These are phyloP conservation scores for Ochetophila trinervis DNA, from an alignment of 306 rosid species.

Conservation along the genomic window DNA sequence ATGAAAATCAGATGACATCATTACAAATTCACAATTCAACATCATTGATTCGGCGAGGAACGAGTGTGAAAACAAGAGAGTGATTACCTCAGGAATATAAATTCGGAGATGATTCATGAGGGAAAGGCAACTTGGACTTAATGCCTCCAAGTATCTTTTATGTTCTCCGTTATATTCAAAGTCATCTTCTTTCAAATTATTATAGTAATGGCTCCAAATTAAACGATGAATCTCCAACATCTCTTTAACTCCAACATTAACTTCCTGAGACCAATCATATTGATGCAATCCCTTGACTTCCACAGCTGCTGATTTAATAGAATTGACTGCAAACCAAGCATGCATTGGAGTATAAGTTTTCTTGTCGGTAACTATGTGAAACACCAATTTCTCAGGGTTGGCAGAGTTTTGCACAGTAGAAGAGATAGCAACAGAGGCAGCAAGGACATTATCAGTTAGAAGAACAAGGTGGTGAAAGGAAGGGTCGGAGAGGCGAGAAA, in stretches of 20 bases:
- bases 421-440: conserved; percentile 83
- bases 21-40: conserved; percentile 29
- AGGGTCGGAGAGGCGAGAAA: conserved; percentile 70
- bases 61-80: conserved; percentile 18
- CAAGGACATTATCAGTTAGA: conserved; percentile 80
- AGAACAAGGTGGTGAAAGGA: conserved; percentile 67
- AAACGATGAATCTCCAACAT: conserved; percentile 69
- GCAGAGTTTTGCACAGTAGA: conserved; percentile 63
- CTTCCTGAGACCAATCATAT: conserved; percentile 83
- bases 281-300: conserved; percentile 93
- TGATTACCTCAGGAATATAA: conserved; percentile 71
- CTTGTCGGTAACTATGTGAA: conserved; percentile 86
- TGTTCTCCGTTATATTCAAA: conserved; percentile 38
- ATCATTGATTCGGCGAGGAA: conserved; percentile 24
- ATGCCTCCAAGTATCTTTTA: conserved; percentile 43
- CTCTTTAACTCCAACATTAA: conserved; percentile 65
- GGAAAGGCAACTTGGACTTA: conserved; percentile 67
- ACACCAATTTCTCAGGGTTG: conserved; percentile 65
- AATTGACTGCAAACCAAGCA: conserved; percentile 90
- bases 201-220: conserved; percentile 62
- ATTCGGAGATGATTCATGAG: conserved; percentile 84
- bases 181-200: conserved; percentile 43
- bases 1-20: conserved; percentile 46
- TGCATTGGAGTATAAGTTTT: conserved; percentile 89
- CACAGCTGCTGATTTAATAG: conserved; percentile 57